Conservation (phyloP, 495 filamentous ascomycete species). For the Lasiosphaeris hirsuta region DNA sequence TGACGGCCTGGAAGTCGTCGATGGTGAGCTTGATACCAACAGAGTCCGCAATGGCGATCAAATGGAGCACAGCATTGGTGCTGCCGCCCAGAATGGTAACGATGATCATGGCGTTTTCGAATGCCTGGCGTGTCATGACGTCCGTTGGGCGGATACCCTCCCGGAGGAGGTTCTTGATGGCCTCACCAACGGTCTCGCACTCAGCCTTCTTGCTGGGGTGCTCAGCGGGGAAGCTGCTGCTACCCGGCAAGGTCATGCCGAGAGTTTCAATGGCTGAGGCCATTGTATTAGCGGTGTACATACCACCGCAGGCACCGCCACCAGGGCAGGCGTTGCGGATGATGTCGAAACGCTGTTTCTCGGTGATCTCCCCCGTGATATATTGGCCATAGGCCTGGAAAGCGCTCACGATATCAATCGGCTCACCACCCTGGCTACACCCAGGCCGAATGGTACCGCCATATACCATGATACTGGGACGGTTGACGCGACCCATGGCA, state of each 20-base stretch:
- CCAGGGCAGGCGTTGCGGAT: slow-evolving; percentile 94
- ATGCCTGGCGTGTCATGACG: slow-evolving; percentile 85
- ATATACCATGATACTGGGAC: slow-evolving; percentile 95
- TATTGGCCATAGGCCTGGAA: slow-evolving; percentile 98
- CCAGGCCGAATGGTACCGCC: slow-evolving; percentile 93
- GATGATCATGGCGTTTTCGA: slow-evolving; percentile 95
- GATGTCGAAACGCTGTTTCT: slow-evolving; percentile 89
- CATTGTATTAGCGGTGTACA: slow-evolving; percentile 99
- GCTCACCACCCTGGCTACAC: slow-evolving; percentile 70
- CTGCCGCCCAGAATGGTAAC: slow-evolving; percentile 94
- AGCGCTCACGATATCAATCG: slow-evolving; percentile 92
- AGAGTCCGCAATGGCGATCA: slow-evolving; percentile 93
- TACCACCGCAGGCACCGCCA: slow-evolving; percentile 90
- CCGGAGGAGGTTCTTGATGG: slow-evolving; percentile 79
- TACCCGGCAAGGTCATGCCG: slow-evolving; percentile 93
- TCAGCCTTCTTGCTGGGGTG: slow-evolving; percentile 81
- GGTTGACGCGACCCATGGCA: slow-evolving; percentile 93
- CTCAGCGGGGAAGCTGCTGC: slow-evolving; percentile 87
- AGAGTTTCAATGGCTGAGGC: slow-evolving; percentile 93
- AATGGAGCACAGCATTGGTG: slow-evolving; percentile 94
- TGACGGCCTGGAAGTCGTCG: slow-evolving; percentile 95
- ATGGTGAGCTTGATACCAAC: slow-evolving; percentile 93
- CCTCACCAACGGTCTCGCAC: slow-evolving; percentile 77
- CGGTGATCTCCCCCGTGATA: slow-evolving; percentile 83
- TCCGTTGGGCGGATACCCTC: slow-evolving; percentile 88